A percentile compares a stretch with the other conserved stretches of the same genome.
These are phyloP conservation scores for Poronia punctata DNA, from an alignment of 495 filamentous ascomycete genomes.

Conservation along the genomic window DNA sequence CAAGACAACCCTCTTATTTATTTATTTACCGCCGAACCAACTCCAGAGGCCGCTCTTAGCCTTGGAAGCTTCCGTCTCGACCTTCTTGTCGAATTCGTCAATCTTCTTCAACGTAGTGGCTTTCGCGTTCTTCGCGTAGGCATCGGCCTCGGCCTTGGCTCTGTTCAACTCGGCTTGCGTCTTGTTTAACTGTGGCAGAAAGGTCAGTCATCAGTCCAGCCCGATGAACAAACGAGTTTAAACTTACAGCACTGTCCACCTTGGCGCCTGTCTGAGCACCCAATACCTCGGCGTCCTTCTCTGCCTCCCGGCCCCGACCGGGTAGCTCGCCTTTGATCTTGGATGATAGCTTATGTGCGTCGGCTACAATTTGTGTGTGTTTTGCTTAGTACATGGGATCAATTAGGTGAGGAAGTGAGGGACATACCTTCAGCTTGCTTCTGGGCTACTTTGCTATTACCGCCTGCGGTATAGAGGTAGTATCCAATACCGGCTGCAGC, in stretches of 20 bases:
- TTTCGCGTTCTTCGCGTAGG: slow-evolving; percentile 51
- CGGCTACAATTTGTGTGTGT: slow-evolving; percentile 36
- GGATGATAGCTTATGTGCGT: slow-evolving; percentile 55
- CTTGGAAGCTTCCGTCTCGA: slow-evolving; percentile 68
- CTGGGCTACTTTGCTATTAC: slow-evolving; percentile 70
- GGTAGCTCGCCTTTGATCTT: slow-evolving; percentile 57
- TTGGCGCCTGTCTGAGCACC: slow-evolving; percentile 41
- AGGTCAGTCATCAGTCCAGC: slow-evolving; percentile 5
- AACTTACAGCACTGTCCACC: slow-evolving; percentile 38
- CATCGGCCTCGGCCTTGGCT: slow-evolving; percentile 49
- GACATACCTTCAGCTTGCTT: slow-evolving; percentile 69
- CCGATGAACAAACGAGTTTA: not conserved
- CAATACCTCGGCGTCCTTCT: slow-evolving; percentile 33
- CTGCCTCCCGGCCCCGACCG: slow-evolving; percentile 26
- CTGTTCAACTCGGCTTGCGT: slow-evolving; percentile 51
- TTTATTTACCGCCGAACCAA: slow-evolving; percentile 73
- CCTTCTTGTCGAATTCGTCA: slow-evolving; percentile 63
- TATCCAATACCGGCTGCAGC: slow-evolving; percentile 69
- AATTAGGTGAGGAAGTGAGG: not conserved
- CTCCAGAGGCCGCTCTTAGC: slow-evolving; percentile 70
- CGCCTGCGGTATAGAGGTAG: slow-evolving; percentile 87
- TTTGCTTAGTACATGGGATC: not conserved
- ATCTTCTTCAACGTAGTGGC: slow-evolving; percentile 61
- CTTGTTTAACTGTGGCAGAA: slow-evolving; percentile 48
- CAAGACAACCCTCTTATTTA: no score